Conservation (phyloP, 2,329 filamentous ascomycete species). For the Colletotrichum filicis region DNA sequence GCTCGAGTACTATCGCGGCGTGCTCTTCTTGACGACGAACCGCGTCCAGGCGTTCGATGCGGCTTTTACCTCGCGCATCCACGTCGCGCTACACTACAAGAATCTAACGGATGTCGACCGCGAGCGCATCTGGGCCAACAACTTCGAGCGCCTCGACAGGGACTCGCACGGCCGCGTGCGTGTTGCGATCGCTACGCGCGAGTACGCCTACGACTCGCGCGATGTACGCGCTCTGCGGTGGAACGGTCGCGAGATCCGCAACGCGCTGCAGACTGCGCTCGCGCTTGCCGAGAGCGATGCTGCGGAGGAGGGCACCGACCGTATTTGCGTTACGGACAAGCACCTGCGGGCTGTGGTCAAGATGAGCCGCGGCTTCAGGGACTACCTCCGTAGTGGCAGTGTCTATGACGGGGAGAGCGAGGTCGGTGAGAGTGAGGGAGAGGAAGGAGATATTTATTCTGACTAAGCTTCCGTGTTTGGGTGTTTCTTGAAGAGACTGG, state of each 20-base stretch:
- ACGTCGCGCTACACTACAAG: conserved; percentile 44
- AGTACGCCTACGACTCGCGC: conserved; percentile 37
- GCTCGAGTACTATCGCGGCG: conserved; percentile 62
- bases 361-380: conserved; percentile 39
- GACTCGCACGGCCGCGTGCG: conserved; percentile 41
- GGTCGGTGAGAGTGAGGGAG: conserved; percentile 27
- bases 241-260: conserved; percentile 47
- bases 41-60: conserved; percentile 51
- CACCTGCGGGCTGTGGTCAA: conserved; percentile 39
- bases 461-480: background rate
- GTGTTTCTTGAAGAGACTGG: background rate
- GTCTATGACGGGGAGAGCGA: conserved; percentile 34
- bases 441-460: conserved; percentile 22
- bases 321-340: conserved; percentile 36
- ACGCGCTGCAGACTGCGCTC: conserved; percentile 48
- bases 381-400: conserved; percentile 42
- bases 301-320: conserved; percentile 33
- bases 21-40: conserved; percentile 63
- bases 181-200: conserved; percentile 36
- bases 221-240: conserved; percentile 37
- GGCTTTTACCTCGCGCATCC: conserved; percentile 45
- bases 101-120: conserved; percentile 42
- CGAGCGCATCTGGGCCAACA: conserved; percentile 43
- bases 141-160: conserved; percentile 41
- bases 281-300: conserved; percentile 42